Conservation (phyloP, 2,329 filamentous ascomycete species). For the Karstenula rhodostoma region DNA sequence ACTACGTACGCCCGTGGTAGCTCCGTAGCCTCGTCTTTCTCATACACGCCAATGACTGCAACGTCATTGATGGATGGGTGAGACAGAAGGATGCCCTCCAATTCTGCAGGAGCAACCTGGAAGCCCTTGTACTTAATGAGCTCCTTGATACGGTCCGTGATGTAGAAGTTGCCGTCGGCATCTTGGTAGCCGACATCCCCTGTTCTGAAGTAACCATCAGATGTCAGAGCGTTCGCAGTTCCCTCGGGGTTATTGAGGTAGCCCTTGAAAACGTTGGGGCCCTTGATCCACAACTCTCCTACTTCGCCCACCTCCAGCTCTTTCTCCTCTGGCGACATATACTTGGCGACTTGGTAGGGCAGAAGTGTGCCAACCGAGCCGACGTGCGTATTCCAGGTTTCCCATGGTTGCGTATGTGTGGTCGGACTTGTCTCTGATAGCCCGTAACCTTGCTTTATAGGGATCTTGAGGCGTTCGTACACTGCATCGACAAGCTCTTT, state of each 20-base stretch:
- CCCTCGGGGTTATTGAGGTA: conserved; percentile 78
- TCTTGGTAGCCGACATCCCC: conserved; percentile 87
- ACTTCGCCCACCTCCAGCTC: conserved; percentile 69
- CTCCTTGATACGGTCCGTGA: conserved; percentile 75
- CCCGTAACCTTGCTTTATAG: conserved; percentile 92
- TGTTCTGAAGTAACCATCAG: conserved; percentile 88
- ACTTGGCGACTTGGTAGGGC: conserved; percentile 81
- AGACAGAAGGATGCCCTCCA: conserved; percentile 55
- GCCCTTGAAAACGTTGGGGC: conserved; percentile 81
- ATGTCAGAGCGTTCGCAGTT: conserved; percentile 74
- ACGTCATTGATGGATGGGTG: conserved; percentile 55
- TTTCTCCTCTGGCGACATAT: conserved; percentile 69
- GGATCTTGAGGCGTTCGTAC: conserved; percentile 75
- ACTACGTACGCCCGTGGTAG: conserved; percentile 51
- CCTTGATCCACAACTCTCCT: conserved; percentile 72
- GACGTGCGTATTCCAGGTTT: conserved; percentile 77
- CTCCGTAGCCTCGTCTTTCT: conserved; percentile 57
- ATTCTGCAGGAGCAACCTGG: conserved; percentile 58
- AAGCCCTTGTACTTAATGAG: conserved; percentile 57
- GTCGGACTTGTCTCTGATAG: conserved; percentile 86
- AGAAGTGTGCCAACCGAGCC: conserved; percentile 81
- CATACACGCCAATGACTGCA: conserved; percentile 56
- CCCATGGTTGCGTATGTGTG: conserved; percentile 76
- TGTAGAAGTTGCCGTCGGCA: conserved; percentile 80
- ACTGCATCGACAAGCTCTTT: conserved; percentile 79